These are phyloP conservation scores for Arxiozyma slooffiae DNA, from an alignment of 1,139 yeast genomes.

Conservation along the genomic window DNA sequence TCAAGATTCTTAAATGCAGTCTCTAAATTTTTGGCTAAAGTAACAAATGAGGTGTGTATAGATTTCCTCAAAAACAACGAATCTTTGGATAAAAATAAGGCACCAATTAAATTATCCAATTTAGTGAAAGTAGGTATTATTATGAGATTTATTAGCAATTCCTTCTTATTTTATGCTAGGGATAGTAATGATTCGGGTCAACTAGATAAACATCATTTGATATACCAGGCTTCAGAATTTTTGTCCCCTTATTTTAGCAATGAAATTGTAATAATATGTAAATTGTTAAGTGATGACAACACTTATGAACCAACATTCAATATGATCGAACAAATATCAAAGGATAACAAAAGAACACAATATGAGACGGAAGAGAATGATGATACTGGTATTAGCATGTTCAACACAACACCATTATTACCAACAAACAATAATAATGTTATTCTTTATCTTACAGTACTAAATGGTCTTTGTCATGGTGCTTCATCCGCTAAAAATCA, in stretches of 20 bases:
- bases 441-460: constrained; percentile 22
- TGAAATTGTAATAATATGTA: constrained; percentile 19
- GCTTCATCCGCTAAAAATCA: constrained; percentile 19
- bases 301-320: constrained; percentile 12
- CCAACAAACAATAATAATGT: constrained; percentile 20
- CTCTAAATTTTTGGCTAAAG: constrained; percentile 37
- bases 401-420: constrained; percentile 13
- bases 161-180: constrained; percentile 26
- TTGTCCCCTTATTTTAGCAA: constrained; percentile 23
- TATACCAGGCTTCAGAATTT: constrained; percentile 28
- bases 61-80: constrained; percentile 35
- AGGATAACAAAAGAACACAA: constrained; percentile 7
- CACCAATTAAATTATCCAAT: constrained; percentile 30
- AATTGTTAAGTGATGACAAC: constrained; percentile 20
- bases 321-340: constrained; percentile 1
- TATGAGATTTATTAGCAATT: constrained; percentile 32
- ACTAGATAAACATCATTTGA: constrained; percentile 11
- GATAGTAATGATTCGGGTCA: constrained; percentile 8
- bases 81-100: constrained; percentile 18
- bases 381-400: background rate
- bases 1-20: constrained; percentile 33
- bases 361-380: constrained; percentile 8
- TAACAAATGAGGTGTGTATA: constrained; percentile 32
- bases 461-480: constrained; percentile 29
- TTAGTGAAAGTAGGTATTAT: constrained; percentile 36